Evolutionary conservation across 176 grass and related monocot genomes (phyloP), one percentile per base, ranked within the genome.

Genomic region (Ananas comosus): DNA sequence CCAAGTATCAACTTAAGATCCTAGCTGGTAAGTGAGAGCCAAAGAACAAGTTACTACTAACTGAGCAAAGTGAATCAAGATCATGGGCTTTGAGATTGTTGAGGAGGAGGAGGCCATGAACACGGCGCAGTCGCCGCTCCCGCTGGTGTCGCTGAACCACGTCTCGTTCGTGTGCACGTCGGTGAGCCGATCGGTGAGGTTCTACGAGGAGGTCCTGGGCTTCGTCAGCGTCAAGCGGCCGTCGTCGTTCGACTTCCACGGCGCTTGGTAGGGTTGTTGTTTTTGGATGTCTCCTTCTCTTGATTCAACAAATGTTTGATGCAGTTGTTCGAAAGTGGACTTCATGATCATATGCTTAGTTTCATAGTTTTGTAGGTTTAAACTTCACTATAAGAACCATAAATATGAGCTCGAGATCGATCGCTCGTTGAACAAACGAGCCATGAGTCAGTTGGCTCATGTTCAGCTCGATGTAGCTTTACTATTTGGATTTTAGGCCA

Each of bases 201-300:
- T 67, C 33, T 67, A 67, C 11, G 65, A 67, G 65, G 65, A 67
- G 65, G 65, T 67, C 13, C 48, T 67, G 10, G 65, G 65, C 13
- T 67, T 67, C 18, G 65, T 49, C 1, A 67, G 65, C 1, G 65
- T 67, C 25, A 67, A 67, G 27, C 13, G 65, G 33, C 65, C 65
- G 9, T 67, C 65, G 33, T 67, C 65, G 29, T 67, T 67, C 65
- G 48, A 67, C 65, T 67, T 67, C 65, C 65, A 67, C 11, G 65
- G 65, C 17, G 65, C 65, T n/a, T 67, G 56, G 56, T 61, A 14
- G 16, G 56, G 12, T 13, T 56, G 0, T n/a, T n/a, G 22, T 23
- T 23, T 61, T 61, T 61, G 56, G n/a, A 61, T 22, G 2, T 22
- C 16, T 61, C 7, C n/a, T 57, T 57, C 1, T 57, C 1, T 57